These are phyloP conservation scores for Arabidopsis hybrid DNA, from an alignment of 441 rosid species.

Conservation along the genomic window DNA sequence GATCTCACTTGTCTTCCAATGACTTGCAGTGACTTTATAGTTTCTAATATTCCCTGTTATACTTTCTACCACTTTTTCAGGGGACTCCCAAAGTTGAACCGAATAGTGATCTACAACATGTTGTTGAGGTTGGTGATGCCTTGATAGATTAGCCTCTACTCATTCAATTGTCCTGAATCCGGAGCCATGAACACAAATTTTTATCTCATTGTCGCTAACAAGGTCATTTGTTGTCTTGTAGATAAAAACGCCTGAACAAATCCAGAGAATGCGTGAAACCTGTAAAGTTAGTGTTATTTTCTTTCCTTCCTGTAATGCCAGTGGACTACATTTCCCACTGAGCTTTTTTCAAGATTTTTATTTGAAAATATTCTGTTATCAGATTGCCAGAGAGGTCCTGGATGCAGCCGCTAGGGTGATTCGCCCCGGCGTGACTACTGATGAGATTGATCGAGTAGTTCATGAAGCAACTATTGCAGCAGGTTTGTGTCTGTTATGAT, in stretches of 20 bases:
- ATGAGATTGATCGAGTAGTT: slow-evolving; percentile 93
- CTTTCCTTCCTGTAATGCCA: not conserved
- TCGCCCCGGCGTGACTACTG: slow-evolving; percentile 90
- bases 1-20: not conserved
- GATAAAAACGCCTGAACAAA: slow-evolving; percentile 86
- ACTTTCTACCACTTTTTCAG: slow-evolving; percentile 47
- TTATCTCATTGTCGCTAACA: slow-evolving; percentile 26
- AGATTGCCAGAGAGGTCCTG: slow-evolving; percentile 91
- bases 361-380: slow-evolving; percentile 32
- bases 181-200: slow-evolving; percentile 6
- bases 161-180: not conserved
- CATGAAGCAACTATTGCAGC: slow-evolving; percentile 89
- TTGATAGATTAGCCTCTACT: not conserved
- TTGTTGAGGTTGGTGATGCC: slow-evolving; percentile 72
- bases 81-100: slow-evolving; percentile 90
- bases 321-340: not conserved
- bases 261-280: slow-evolving; percentile 88
- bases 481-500: slow-evolving; percentile 55
- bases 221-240: slow-evolving; percentile 45
- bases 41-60: slow-evolving; percentile 17
- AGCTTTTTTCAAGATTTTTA: not conserved
- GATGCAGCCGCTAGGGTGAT: slow-evolving; percentile 87
- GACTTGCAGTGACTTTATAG: not conserved
- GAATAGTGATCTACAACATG: slow-evolving; percentile 80
- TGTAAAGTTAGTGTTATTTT: slow-evolving; percentile 69